Percentiles rank a stretch among this genome's conserved stretches.
phyloP scores from a whole-genome alignment of 371 early-diverging fungal species.

The Fennellomyces sp. region DNA sequence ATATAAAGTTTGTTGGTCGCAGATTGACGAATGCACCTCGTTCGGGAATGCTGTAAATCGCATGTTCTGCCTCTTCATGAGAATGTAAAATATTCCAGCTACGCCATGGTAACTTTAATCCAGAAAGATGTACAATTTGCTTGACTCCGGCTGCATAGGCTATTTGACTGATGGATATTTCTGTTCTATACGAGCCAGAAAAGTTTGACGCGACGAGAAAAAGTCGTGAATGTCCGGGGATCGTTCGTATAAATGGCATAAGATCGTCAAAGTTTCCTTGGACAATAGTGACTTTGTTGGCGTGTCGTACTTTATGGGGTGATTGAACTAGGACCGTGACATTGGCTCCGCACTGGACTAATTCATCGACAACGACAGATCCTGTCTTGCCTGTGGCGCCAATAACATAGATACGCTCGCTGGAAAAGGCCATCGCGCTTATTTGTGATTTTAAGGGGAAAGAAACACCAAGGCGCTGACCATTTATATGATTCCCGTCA shows the following conservation, averaged over 20 bases:
- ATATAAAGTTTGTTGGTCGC: slow-evolving; percentile 19
- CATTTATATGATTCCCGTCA: no score
- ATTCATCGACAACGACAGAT: slow-evolving; percentile 7
- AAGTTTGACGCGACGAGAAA: slow-evolving; percentile 3
- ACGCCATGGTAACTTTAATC: slow-evolving; percentile 25
- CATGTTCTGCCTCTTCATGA: slow-evolving; percentile 29
- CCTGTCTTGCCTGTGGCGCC: slow-evolving; percentile 43
- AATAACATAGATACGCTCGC: slow-evolving; percentile 25
- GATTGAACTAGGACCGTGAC: slow-evolving; percentile 27
- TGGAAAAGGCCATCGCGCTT: no score
- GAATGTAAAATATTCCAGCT: slow-evolving; percentile 10
- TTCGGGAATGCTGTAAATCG: slow-evolving; percentile 22
- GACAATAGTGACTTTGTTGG: neutral
- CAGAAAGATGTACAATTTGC: slow-evolving; percentile 36
- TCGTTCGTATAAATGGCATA: slow-evolving; percentile 14
- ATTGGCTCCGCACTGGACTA: slow-evolving; percentile 9
- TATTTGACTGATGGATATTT: neutral
- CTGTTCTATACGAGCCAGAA: neutral
- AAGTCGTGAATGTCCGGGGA: slow-evolving; percentile 29
- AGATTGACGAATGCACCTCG: slow-evolving; percentile 22
- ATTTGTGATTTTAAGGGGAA: no score
- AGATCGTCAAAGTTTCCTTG: slow-evolving; percentile 3
- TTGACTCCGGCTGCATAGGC: slow-evolving; percentile 38
- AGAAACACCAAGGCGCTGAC: no score
- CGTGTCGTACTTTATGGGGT: neutral